phyloP scores from a whole-genome alignment of 331 rosid genomes.

The Malus hybrid region DNA sequence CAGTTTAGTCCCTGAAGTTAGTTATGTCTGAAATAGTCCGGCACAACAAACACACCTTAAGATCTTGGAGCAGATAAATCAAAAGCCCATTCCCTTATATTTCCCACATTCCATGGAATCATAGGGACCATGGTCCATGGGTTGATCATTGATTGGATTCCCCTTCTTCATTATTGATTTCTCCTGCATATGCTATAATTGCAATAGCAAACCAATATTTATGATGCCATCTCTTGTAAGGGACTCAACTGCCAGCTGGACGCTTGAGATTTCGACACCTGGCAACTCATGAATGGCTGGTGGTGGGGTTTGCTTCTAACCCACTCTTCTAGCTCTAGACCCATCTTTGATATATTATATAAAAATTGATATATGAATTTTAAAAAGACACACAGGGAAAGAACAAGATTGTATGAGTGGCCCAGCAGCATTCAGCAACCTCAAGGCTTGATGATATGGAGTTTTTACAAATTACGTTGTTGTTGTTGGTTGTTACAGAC shows the following conservation, averaged over 20 bases:
- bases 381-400: neutral
- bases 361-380: neutral
- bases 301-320: conserved; percentile 15
- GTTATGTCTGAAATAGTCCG: rapidly evolving
- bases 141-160: neutral
- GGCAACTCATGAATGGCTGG: conserved; percentile 20
- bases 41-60: too few species aligned
- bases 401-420: neutral
- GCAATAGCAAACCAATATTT: conserved; percentile 1
- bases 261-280: neutral
- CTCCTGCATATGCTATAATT: conserved; percentile 27
- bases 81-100: neutral
- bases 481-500: neutral
- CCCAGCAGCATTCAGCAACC: neutral
- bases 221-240: conserved; percentile 29
- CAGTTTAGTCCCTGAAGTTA: rapidly evolving
- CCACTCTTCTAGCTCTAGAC: conserved; percentile 19
- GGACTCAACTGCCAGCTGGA: conserved; percentile 30
- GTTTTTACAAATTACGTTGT: neutral
- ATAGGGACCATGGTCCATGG: neutral
- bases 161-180: neutral
- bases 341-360: conserved; percentile 12
- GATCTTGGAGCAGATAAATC: too few species aligned
- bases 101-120: neutral
- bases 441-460: neutral